Percentiles rank a stretch among this genome's conserved stretches.
Conservation (phyloP, 116 monocot species). For the Papilionanthe hybrid region DNA sequence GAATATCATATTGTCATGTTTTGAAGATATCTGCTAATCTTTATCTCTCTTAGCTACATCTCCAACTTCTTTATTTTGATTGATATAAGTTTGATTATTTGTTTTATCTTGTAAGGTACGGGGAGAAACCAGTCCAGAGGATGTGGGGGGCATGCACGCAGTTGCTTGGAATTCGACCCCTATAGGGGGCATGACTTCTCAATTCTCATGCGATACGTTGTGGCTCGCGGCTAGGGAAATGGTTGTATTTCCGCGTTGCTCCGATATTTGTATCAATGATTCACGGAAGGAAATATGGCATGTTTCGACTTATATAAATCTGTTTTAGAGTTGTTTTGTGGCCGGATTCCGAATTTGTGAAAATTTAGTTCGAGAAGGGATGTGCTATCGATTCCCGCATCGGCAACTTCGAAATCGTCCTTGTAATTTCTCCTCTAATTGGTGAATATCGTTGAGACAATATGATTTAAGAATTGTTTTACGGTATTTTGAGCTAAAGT, state of each 20-base stretch:
- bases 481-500: neutral
- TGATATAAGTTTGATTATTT: no score
- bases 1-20: no score
- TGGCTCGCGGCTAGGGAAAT: constrained; percentile 97
- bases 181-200: constrained; percentile 98
- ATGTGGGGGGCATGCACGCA: constrained; percentile 98
- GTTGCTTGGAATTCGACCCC: constrained; percentile 85
- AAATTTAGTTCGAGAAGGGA: no score
- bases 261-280: constrained; percentile 78
- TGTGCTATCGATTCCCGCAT: no score
- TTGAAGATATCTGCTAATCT: no score
- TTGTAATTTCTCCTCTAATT: constrained; percentile 89
- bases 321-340: neutral
- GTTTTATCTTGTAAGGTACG: constrained; percentile 49
- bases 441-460: constrained; percentile 34
- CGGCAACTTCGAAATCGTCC: no score
- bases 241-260: constrained; percentile 90
- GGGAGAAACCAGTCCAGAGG: constrained; percentile 95
- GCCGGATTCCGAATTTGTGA: neutral
- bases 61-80: no score
- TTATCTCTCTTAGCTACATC: no score
- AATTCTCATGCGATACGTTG: constrained; percentile 97
- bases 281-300: constrained; percentile 43
- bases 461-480: neutral
- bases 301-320: neutral